Percentiles rank a stretch among this genome's conserved stretches.
phyloP scores from a whole-genome alignment of 352 stramenopile genomes.

The Pseudoperonospora humuli region DNA sequence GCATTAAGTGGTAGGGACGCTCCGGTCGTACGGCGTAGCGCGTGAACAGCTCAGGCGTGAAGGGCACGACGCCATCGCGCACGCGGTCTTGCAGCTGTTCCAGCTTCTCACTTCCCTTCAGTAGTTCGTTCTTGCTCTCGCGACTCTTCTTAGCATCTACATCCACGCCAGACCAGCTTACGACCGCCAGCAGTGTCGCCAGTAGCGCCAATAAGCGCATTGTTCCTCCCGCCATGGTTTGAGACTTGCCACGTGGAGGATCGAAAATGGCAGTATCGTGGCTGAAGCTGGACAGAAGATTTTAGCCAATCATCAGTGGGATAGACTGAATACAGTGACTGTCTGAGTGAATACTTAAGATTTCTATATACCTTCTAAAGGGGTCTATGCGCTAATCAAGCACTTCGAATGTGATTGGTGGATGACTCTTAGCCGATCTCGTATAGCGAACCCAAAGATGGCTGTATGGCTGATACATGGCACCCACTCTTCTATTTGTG shows the following conservation, averaged over 20 bases:
- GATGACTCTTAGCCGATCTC: too few relatives aligned
- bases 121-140: constrained; percentile 16
- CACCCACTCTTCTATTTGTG: too few relatives aligned
- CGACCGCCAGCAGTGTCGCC: constrained; percentile 35
- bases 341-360: too few relatives aligned
- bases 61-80: constrained; percentile 51
- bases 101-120: constrained; percentile 59
- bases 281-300: neutral
- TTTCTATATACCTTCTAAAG: too few relatives aligned
- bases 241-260: constrained; percentile 31
- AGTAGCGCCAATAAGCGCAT: constrained; percentile 20
- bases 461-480: too few relatives aligned
- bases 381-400: too few relatives aligned
- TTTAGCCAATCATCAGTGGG: constrained; percentile 11
- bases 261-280: constrained; percentile 11
- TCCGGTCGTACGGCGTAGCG: constrained; percentile 53
- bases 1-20: constrained; percentile 72
- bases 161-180: constrained; percentile 13
- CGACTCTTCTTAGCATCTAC: constrained; percentile 39
- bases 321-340: neutral
- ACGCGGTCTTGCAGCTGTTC: constrained; percentile 37
- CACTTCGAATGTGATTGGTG: too few relatives aligned
- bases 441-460: too few relatives aligned
- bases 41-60: constrained; percentile 49
- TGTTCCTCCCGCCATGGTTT: constrained; percentile 19